Conservation (phyloP, 2,329 filamentous ascomycete genomes). For the Drechslera avenae region DNA sequence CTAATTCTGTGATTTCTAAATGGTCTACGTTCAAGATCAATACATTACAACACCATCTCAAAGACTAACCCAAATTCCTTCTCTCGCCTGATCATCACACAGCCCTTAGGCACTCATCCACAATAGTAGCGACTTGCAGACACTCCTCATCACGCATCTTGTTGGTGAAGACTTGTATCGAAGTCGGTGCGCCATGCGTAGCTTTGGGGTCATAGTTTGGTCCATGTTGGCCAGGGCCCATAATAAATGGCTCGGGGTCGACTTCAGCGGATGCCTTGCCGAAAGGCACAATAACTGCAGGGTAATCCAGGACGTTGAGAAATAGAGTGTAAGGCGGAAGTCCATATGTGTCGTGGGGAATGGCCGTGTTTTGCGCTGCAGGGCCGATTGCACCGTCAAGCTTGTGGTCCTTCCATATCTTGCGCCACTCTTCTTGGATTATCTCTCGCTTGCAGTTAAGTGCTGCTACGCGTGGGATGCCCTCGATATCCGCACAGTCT, state of each 20-base stretch:
- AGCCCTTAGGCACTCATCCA: constrained; percentile 4
- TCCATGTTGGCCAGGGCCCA: constrained; percentile 4
- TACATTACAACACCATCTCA: too few species aligned
- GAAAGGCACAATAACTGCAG: constrained; percentile 7
- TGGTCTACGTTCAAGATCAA: too few species aligned
- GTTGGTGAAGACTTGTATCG: constrained; percentile 4
- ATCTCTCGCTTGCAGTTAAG: constrained; percentile 7
- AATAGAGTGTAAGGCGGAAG: constrained; percentile 11
- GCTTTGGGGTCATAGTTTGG: constrained; percentile 1
- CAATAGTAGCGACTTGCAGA: not conserved
- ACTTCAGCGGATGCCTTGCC: constrained; percentile 5
- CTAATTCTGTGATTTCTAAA: too few species aligned
- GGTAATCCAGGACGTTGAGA: constrained; percentile 11
- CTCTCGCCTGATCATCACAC: not conserved
- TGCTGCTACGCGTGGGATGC: constrained; percentile 1
- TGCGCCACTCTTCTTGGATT: constrained; percentile 4
- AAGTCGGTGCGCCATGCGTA: constrained; percentile 1
- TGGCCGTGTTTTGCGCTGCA: constrained; percentile 5
- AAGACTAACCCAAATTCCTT: too few species aligned
- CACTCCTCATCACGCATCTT: constrained; percentile 14
- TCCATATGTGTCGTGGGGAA: constrained; percentile 10
- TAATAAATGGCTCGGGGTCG: constrained; percentile 1
- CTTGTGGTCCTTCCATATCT: constrained; percentile 5
- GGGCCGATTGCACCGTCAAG: constrained; percentile 8
- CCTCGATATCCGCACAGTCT: not conserved